Evolutionary conservation across 2,329 filamentous ascomycete genomes (phyloP).

Genomic region (Plenodomus tracheiphilus): DNA sequence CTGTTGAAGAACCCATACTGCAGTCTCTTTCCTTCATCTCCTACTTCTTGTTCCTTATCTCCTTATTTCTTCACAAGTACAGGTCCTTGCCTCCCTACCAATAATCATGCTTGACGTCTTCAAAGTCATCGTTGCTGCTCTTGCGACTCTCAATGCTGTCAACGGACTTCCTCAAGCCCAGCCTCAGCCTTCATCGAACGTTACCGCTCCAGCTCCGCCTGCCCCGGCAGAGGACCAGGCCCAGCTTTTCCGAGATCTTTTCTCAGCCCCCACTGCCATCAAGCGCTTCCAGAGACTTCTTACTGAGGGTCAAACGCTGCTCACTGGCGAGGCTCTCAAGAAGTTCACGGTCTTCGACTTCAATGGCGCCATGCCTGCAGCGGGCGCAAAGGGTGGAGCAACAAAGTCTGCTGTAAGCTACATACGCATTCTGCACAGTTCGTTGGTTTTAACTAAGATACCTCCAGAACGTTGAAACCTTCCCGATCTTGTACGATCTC

Average conservation of each 20-base stretch:
- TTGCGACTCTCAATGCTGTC: constrained; percentile 34
- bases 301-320: constrained; percentile 33
- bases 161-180: constrained; percentile 35
- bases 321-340: constrained; percentile 35
- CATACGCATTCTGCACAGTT: not conserved
- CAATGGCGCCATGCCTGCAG: constrained; percentile 46
- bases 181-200: constrained; percentile 7
- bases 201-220: constrained; percentile 12
- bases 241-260: constrained; percentile 33
- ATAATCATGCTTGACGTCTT: constrained; percentile 41
- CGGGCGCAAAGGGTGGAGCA: constrained; percentile 58
- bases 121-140: constrained; percentile 38
- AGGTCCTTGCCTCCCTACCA: constrained; percentile 17
- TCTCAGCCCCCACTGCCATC: constrained; percentile 40
- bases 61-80: constrained; percentile 23
- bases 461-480: constrained; percentile 42
- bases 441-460: not conserved
- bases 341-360: constrained; percentile 66
- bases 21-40: constrained; percentile 19
- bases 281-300: constrained; percentile 46
- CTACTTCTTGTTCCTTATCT: constrained; percentile 16
- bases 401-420: constrained; percentile 30
- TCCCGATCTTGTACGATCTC: constrained; percentile 46
- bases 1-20: constrained; percentile 27
- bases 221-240: constrained; percentile 24